A percentile compares a stretch with the other conserved stretches of the same genome.
phyloP scores from a whole-genome alignment of 441 rosid species.

The Jatropha podagrica region DNA sequence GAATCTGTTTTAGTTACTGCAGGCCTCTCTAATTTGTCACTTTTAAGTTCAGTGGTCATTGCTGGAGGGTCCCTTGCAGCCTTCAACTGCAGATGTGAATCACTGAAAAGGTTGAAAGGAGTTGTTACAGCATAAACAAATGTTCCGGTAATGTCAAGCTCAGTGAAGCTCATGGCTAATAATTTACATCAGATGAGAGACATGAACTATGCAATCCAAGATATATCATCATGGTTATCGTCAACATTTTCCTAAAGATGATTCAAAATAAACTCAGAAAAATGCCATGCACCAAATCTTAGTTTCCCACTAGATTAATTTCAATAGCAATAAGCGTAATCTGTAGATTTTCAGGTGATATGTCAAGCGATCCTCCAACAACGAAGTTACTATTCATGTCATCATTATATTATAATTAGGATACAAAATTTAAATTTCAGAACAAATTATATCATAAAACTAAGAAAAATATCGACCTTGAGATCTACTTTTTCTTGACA shows the following conservation, averaged over 20 bases:
- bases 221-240: no score
- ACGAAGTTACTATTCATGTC: not conserved
- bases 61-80: constrained; percentile 41
- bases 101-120: constrained; percentile 30
- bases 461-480: not conserved
- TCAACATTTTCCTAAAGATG: not conserved
- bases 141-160: constrained; percentile 14
- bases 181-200: constrained; percentile 7
- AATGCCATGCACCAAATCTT: not conserved
- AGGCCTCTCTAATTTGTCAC: constrained; percentile 33
- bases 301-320: not conserved
- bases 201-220: constrained; percentile 14
- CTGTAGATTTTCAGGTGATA: not conserved
- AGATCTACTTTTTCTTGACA: no score
- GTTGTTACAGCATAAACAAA: constrained; percentile 21
- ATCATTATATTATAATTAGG: not conserved
- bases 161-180: no score
- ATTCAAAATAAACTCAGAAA: not conserved
- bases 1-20: constrained; percentile 31
- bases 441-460: not conserved
- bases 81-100: constrained; percentile 34
- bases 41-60: constrained; percentile 37
- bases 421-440: not conserved
- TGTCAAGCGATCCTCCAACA: not conserved
- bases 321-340: not conserved